Evolutionary conservation across 192 early-diverging fungal genomes (phyloP).

Genomic region (Backusella psychrophila): DNA sequence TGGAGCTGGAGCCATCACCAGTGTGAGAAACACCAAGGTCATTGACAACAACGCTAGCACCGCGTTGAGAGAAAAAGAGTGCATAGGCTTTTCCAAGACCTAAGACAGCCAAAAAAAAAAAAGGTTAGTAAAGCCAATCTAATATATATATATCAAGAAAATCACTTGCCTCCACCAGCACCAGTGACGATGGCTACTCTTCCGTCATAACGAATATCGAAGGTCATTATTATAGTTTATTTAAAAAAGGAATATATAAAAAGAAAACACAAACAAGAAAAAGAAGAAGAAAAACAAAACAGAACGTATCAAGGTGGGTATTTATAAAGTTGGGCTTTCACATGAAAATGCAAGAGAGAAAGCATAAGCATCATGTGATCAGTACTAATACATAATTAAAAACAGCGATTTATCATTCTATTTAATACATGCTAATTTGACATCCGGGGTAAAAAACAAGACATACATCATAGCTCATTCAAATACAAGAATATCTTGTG

Average conservation of each 20-base stretch:
- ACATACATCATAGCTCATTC: too few species aligned
- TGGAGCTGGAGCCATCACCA: constrained; percentile 71
- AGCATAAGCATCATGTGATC: constrained; percentile 9
- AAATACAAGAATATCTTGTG: too few species aligned
- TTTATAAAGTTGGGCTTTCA: constrained; percentile 10
- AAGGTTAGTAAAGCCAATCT: background rate
- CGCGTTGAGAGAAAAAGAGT: constrained; percentile 84
- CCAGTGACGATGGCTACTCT: constrained; percentile 95
- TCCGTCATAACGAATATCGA: constrained; percentile 69
- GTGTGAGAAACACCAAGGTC: constrained; percentile 83
- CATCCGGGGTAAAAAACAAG: background rate
- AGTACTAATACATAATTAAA: background rate
- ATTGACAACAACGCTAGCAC: constrained; percentile 95
- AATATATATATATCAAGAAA: background rate
- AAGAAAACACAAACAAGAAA: constrained; percentile 13
- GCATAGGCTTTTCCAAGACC: constrained; percentile 88
- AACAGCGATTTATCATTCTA: background rate
- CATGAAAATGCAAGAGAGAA: background rate
- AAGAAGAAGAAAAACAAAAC: background rate
- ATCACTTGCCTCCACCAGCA: constrained; percentile 82
- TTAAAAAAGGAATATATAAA: constrained; percentile 5
- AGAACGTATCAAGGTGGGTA: background rate
- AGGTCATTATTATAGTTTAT: constrained; percentile 16
- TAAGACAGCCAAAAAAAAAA: background rate
- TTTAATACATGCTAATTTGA: background rate